phyloP scores from a whole-genome alignment of 192 early-diverging fungal genomes.

The Coemansia sp. region DNA sequence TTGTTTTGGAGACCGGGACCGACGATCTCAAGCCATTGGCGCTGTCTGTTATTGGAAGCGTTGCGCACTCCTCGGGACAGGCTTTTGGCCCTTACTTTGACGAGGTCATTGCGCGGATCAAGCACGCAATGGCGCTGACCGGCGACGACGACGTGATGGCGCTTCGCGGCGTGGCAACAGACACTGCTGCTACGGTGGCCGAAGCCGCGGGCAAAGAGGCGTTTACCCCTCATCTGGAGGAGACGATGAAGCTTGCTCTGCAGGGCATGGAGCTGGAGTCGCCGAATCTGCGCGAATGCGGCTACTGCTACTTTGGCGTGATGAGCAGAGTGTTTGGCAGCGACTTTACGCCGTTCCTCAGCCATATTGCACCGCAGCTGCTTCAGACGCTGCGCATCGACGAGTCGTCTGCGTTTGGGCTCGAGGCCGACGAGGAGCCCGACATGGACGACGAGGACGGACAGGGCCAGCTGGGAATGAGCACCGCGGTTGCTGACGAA shows the following conservation, averaged over 20 bases:
- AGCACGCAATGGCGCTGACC: constrained; percentile 69
- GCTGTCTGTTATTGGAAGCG: constrained; percentile 83
- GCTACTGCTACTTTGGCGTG: constrained; percentile 83
- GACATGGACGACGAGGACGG: constrained; percentile 62
- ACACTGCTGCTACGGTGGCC: constrained; percentile 81
- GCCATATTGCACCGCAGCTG: constrained; percentile 76
- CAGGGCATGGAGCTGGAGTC: constrained; percentile 76
- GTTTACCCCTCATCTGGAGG: constrained; percentile 74
- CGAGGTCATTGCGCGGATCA: constrained; percentile 67
- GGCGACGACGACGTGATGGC: constrained; percentile 68
- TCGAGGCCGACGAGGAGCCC: constrained; percentile 12
- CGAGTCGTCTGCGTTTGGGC: constrained; percentile 57
- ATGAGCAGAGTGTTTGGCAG: constrained; percentile 77
- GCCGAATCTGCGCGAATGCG: constrained; percentile 77
- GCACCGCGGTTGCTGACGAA: constrained; percentile 84
- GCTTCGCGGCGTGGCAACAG: constrained; percentile 82
- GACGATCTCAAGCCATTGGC: constrained; percentile 75
- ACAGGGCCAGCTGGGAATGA: constrained; percentile 62
- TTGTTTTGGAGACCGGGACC: constrained; percentile 68
- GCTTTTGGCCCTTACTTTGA: constrained; percentile 73
- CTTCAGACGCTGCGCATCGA: constrained; percentile 75
- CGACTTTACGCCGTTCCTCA: constrained; percentile 79
- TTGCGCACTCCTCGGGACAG: constrained; percentile 80
- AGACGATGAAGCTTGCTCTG: constrained; percentile 73
- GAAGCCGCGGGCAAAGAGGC: constrained; percentile 82